Conservation (phyloP, 164 flowering plant species). For the Tetrastigma voinierianum region DNA sequence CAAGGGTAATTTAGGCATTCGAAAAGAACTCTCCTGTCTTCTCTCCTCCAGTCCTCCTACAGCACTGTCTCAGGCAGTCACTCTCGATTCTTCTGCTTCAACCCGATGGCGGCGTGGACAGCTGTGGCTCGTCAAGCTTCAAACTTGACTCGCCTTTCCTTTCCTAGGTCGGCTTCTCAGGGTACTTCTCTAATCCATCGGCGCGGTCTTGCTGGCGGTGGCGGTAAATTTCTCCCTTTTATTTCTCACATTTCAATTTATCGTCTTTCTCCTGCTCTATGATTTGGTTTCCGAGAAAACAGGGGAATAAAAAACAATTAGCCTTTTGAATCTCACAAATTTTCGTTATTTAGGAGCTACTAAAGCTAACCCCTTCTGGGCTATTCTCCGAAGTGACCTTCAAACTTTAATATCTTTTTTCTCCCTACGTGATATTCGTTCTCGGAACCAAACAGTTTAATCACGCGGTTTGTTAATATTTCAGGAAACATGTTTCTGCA, state of each 20-base stretch:
- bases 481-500: no score
- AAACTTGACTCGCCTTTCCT: constrained; percentile 27
- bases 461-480: no score
- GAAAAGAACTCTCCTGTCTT: not conserved
- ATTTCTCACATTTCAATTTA: not conserved
- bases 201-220: constrained; percentile 69
- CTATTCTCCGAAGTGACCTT: no score
- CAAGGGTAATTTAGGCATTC: no score
- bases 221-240: constrained; percentile 30
- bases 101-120: constrained; percentile 30
- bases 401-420: no score
- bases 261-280: no score
- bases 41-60: not conserved
- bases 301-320: not conserved
- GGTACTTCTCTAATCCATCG: constrained; percentile 47
- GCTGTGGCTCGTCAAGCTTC: constrained; percentile 37
- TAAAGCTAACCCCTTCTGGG: no score
- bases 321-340: not conserved
- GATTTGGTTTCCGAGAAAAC: not conserved
- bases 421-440: no score
- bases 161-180: constrained; percentile 19
- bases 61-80: not conserved
- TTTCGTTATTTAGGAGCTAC: not conserved
- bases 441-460: no score
- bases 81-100: not conserved